Evolutionary conservation across 768 basidiomycete species (phyloP).

Genomic region (Kondoa malvinella): DNA sequence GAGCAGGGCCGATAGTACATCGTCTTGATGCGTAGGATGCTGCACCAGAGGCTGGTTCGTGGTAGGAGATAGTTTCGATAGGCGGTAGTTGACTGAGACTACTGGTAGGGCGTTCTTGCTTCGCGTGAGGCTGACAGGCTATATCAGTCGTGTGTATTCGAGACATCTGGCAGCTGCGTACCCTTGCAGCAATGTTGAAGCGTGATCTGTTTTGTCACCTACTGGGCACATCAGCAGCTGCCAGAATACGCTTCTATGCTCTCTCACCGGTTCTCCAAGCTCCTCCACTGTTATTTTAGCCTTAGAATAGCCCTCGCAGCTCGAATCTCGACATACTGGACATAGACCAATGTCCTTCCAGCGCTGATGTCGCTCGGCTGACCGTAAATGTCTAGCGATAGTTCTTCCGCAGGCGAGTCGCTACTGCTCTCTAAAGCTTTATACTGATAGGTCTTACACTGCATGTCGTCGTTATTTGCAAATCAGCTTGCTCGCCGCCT

Average conservation of each 20-base stretch:
- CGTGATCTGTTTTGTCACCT: neutral
- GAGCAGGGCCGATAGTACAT: neutral
- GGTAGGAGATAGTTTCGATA: neutral
- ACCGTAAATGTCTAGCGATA: neutral
- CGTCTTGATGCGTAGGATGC: neutral
- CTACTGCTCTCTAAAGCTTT: too few species aligned
- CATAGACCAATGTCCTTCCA: neutral
- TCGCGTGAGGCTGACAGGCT: neutral
- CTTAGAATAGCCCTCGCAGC: neutral
- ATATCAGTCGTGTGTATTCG: neutral
- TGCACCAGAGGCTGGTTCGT: neutral
- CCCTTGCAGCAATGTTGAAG: neutral
- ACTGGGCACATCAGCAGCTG: neutral
- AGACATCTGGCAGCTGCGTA: neutral
- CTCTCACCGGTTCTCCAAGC: neutral
- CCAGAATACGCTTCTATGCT: neutral
- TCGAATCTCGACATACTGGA: neutral
- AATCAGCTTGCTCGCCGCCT: too few species aligned
- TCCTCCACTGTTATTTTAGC: neutral
- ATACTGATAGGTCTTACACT: too few species aligned
- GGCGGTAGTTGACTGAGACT: neutral
- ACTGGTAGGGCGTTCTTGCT: neutral
- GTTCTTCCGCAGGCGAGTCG: neutral
- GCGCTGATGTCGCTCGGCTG: neutral
- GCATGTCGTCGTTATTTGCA: too few species aligned